Evolutionary conservation across 163 green algal genomes (phyloP), one percentile per base, ranked within the genome.

Genomic region (Picocystis sp.): DNA sequence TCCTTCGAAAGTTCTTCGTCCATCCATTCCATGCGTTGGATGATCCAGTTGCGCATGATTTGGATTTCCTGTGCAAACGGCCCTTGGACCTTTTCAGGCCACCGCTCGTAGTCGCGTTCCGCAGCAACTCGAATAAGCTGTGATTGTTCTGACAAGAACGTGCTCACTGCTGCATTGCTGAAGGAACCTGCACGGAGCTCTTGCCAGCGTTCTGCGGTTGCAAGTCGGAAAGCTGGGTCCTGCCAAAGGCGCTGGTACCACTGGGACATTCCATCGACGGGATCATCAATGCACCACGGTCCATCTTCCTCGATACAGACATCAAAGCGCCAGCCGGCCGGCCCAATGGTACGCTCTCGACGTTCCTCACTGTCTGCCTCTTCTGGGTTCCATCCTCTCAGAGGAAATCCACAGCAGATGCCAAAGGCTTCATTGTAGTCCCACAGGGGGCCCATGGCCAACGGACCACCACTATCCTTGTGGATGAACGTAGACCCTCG

Each of bases 341-440:
- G 52, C 8, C 69, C 80, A 55, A 87, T 87, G 43, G 74, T 78
- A 45, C 60, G 77, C 22, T 80, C 77, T 22, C 80, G 76, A 43
- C 74, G 75, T 53, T 43, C 57, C 35, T 79, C 80, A 21, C 50
- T 67, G 49, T 56, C 74, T 10, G 23, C 21, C 15, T 73, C 74
- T 22, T 45, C 21, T 2, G 56, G 45, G 33, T 78, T 33, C 34
- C 65, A 82, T 24, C 76, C 80, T 22, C 75, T 55, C 10, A 87
- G 77, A 10, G 81, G 81, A 59, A 79, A 91, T 19, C 81, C 78
- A 62, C 81, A 91, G 71, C 81, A 91, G 15, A 65, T 46, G 10
- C 81, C 81, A 64, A 79, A 89, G 0, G 80, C 81, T 64, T 86
- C 79, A 43, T 89, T 84, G 60, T 81, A 85, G 57, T 90, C 80